Evolutionary conservation across 345 rosid species (phyloP).

Genomic region (Eucalyptus fibrosa): DNA sequence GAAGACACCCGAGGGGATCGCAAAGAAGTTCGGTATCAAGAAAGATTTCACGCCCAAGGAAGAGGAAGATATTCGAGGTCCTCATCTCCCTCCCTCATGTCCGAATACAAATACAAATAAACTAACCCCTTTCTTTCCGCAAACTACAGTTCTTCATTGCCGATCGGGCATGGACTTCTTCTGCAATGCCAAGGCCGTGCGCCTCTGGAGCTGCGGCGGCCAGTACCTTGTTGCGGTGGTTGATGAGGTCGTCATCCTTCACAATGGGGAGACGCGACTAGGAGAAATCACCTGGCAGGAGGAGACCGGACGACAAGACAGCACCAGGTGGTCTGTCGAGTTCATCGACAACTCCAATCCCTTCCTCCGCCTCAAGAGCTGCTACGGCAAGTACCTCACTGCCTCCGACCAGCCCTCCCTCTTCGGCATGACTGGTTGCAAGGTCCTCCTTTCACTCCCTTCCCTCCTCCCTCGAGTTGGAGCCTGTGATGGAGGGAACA

Average conservation of each 20-base stretch:
- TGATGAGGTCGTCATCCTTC: no score
- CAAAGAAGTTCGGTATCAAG: slow-evolving; percentile 31
- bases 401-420: slow-evolving; percentile 17
- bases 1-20: slow-evolving; percentile 35
- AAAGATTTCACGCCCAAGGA: slow-evolving; percentile 59
- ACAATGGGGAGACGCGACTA: no score
- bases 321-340: slow-evolving; percentile 13
- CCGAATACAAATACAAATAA: background rate
- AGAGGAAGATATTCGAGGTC: slow-evolving; percentile 43
- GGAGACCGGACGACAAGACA: background rate
- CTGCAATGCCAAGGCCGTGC: slow-evolving; percentile 37
- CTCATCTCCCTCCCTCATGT: background rate
- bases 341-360: background rate
- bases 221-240: slow-evolving; percentile 39
- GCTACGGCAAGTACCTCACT: slow-evolving; percentile 16
- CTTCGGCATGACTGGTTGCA: slow-evolving; percentile 15
- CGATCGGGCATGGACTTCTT: slow-evolving; percentile 56
- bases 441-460: slow-evolving; percentile 10
- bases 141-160: background rate
- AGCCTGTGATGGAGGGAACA: slow-evolving; percentile 44
- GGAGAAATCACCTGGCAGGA: no score
- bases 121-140: background rate
- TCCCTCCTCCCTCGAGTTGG: slow-evolving; percentile 9
- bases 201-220: slow-evolving; percentile 62
- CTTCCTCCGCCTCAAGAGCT: slow-evolving; percentile 12